Percentiles rank a stretch among this genome's conserved stretches.
Conservation (phyloP, 1,139 yeast species). For the Pichia sp. region DNA sequence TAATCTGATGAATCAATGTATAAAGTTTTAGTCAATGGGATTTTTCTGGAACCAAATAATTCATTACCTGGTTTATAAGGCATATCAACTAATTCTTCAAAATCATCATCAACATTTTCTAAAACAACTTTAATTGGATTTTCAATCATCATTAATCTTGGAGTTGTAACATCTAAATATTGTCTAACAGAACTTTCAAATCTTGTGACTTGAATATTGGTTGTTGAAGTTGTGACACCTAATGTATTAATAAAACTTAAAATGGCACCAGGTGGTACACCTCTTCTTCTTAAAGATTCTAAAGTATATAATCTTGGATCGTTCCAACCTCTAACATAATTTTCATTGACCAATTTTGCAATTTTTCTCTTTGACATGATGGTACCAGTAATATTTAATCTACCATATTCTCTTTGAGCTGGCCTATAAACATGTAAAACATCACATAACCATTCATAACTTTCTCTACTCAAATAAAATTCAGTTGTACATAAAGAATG, state of each 20-base stretch:
- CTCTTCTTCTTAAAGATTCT: slow-evolving; percentile 93
- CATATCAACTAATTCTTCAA: slow-evolving; percentile 59
- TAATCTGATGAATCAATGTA: slow-evolving; percentile 86
- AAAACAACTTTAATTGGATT: slow-evolving; percentile 81
- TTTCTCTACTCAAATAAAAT: slow-evolving; percentile 84
- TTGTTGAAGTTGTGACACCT: slow-evolving; percentile 92
- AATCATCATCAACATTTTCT: slow-evolving; percentile 76
- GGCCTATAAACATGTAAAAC: slow-evolving; percentile 93
- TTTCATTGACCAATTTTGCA: slow-evolving; percentile 79
- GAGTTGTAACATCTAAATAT: slow-evolving; percentile 84
- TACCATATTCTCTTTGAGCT: slow-evolving; percentile 97
- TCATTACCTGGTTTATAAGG: slow-evolving; percentile 88
- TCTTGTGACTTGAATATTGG: slow-evolving; percentile 83
- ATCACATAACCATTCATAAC: slow-evolving; percentile 98
- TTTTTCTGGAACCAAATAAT: slow-evolving; percentile 62
- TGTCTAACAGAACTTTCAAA: slow-evolving; percentile 86
- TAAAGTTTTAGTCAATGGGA: slow-evolving; percentile 69
- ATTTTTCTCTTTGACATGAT: slow-evolving; percentile 93
- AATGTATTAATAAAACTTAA: slow-evolving; percentile 86
- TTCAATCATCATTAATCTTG: slow-evolving; percentile 88
- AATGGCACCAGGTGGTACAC: slow-evolving; percentile 99
- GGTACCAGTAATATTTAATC: slow-evolving; percentile 91
- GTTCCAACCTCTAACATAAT: slow-evolving; percentile 91
- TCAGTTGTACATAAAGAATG: slow-evolving; percentile 96
- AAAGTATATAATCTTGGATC: slow-evolving; percentile 95